Evolutionary conservation across 108 stramenopile species (phyloP).

Genomic region (Nitzschia putrida): DNA sequence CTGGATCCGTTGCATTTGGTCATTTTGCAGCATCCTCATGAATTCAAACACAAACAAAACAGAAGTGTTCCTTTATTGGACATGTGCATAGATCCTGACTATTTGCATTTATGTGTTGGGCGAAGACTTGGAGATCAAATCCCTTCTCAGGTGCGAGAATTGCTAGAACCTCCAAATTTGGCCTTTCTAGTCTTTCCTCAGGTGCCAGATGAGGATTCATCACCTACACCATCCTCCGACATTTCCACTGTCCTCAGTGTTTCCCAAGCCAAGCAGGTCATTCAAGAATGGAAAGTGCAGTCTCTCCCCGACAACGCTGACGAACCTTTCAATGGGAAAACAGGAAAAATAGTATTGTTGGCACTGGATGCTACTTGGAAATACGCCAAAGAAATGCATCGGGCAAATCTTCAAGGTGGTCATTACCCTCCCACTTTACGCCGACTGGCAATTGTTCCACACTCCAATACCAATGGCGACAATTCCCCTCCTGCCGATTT

Average conservation of each 20-base stretch:
- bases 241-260: slow-evolving; percentile 1
- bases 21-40: slow-evolving; percentile 79
- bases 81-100: slow-evolving; percentile 41
- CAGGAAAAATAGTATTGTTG: slow-evolving; percentile 54
- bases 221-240: background rate
- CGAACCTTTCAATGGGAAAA: no score
- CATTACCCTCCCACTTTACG: slow-evolving; percentile 58
- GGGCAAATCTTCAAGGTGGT: slow-evolving; percentile 34
- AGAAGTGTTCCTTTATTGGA: slow-evolving; percentile 66
- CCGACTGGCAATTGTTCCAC: slow-evolving; percentile 23
- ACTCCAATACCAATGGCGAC: no score
- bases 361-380: slow-evolving; percentile 85
- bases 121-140: slow-evolving; percentile 47
- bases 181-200: slow-evolving; percentile 34
- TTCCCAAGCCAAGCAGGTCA: slow-evolving; percentile 1
- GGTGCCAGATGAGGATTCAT: background rate
- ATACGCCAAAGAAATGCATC: slow-evolving; percentile 77
- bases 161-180: slow-evolving; percentile 12
- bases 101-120: slow-evolving; percentile 21
- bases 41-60: slow-evolving; percentile 61
- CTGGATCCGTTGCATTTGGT: slow-evolving; percentile 46
- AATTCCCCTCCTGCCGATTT: background rate
- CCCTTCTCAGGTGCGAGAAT: background rate
- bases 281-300: background rate
- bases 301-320: background rate